Percentiles rank a stretch among this genome's conserved stretches.
phyloP scores from a whole-genome alignment of 495 filamentous ascomycete species.

The Immersiella caudata region DNA sequence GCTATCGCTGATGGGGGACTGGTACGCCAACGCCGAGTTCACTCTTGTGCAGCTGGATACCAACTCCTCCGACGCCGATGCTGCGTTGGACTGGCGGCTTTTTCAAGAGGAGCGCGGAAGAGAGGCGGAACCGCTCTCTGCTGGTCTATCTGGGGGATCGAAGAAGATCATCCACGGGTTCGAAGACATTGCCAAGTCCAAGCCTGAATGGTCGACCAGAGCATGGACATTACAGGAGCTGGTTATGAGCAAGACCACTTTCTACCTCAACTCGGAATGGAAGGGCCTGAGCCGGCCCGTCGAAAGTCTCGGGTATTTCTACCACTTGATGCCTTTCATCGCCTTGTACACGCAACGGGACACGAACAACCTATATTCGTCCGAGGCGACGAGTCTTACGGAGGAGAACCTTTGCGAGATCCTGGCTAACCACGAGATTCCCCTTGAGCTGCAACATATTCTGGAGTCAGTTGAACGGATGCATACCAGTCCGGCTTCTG shows the following conservation, averaged over 20 bases:
- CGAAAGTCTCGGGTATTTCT: slow-evolving; percentile 45
- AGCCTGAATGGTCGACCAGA: slow-evolving; percentile 45
- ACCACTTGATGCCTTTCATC: slow-evolving; percentile 45
- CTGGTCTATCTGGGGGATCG: not conserved
- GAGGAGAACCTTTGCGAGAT: not conserved
- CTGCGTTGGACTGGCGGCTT: slow-evolving; percentile 32
- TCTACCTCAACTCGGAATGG: slow-evolving; percentile 49
- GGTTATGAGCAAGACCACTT: slow-evolving; percentile 51
- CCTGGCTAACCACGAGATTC: not conserved
- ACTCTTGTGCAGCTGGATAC: slow-evolving; percentile 52
- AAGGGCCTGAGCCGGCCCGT: slow-evolving; percentile 38
- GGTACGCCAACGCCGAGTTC: slow-evolving; percentile 53
- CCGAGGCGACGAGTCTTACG: not conserved
- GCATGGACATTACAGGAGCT: slow-evolving; percentile 56
- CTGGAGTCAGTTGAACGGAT: not conserved
- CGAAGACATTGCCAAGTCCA: slow-evolving; percentile 22
- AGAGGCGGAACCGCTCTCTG: not conserved
- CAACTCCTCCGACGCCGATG: slow-evolving; percentile 25
- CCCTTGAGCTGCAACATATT: not conserved
- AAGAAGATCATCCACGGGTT: slow-evolving; percentile 31
- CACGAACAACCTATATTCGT: slow-evolving; percentile 24
- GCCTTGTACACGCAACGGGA: slow-evolving; percentile 35
- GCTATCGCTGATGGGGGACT: slow-evolving; percentile 52
- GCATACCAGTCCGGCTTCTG: not conserved
- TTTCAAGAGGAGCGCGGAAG: slow-evolving; percentile 25